Evolutionary conservation across 352 stramenopile genomes (phyloP), one percentile per base, ranked within the genome.

Genomic region (Pythium scleroteichum): DNA sequence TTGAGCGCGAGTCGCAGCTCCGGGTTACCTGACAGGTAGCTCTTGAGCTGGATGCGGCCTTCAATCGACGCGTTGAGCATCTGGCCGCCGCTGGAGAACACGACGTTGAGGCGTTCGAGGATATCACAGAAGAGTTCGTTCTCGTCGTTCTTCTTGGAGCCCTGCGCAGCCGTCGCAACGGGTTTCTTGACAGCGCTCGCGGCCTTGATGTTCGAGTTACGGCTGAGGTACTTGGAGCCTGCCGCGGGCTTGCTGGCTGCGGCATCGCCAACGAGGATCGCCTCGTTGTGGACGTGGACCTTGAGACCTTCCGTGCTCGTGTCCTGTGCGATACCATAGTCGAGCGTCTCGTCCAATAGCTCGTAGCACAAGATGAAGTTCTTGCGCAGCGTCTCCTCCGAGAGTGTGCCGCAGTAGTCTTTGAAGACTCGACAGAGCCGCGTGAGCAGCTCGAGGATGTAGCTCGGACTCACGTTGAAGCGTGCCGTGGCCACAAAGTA

Each of bases 61-160:
- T 99, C 97, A 66, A 99, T 99, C 33, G 92, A 97, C 26, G 91
- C 97, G 66, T 99, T 99, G 49, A 99, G 87, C 59, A 99, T 96
- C 62, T 98, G 96, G 42, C 97, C 97, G 53, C 96, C 97, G 13
- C 89, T 88, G 27, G 91, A 97, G 67, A 99, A 99, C n/a, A 99
- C 80, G 23, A 99, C 90, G 66, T 98, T 98, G 33, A 99, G 82
- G 24, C 96, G 82, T 84, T 99, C 97, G 51, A 99, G 71, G 72
- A 99, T 99, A 73, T 99, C 97, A 39, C 99, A 98, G 76, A 99
- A 99, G 27, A 99, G 98, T 68, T 99, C 97, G 79, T 99, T 99
- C 62, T 98, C 95, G 59, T 88, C 81, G 61, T 94, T 78, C 51
- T 87, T 94, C 69, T 88, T 92, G 13, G 75, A 79, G 44, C 78